phyloP scores from a whole-genome alignment of 768 basidiomycete genomes.

The Coprinopsis cinerea region DNA sequence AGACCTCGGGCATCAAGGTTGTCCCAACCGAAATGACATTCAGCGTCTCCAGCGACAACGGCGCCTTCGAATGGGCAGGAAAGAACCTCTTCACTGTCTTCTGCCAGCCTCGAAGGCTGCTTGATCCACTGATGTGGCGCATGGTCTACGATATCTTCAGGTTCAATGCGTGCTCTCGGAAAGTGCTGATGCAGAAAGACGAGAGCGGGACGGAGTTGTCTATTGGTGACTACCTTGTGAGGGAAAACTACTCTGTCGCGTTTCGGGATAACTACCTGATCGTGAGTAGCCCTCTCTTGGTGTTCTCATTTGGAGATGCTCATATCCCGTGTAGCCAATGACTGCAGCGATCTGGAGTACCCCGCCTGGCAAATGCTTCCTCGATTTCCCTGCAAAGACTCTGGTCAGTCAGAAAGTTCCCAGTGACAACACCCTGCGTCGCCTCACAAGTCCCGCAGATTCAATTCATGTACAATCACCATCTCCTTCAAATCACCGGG shows the following conservation, averaged over 20 bases:
- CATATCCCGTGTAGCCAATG: constrained; percentile 50
- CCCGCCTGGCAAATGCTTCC: constrained; percentile 59
- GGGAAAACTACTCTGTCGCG: constrained; percentile 56
- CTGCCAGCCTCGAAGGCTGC: constrained; percentile 54
- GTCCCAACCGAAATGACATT: constrained; percentile 73
- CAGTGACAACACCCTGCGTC: too few relatives aligned
- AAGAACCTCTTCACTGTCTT: constrained; percentile 57
- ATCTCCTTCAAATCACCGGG: constrained; percentile 62
- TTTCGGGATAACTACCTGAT: constrained; percentile 75
- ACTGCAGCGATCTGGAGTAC: constrained; percentile 80
- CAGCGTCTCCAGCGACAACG: constrained; percentile 64
- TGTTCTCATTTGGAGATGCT: constrained; percentile 3
- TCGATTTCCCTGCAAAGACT: constrained; percentile 67
- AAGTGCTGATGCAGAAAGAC: constrained; percentile 31
- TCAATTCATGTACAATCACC: constrained; percentile 70
- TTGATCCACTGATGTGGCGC: constrained; percentile 65
- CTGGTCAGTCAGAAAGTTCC: constrained; percentile 41
- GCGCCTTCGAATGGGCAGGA: constrained; percentile 74
- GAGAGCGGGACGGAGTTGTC: constrained; percentile 40
- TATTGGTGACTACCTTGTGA: constrained; percentile 54
- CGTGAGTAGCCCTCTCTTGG: constrained; percentile 31
- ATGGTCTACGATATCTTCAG: constrained; percentile 65
- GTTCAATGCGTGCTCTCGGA: constrained; percentile 65
- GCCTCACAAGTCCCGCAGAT: constrained; percentile 30
- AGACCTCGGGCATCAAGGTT: constrained; percentile 36